phyloP scores from a whole-genome alignment of 2,329 filamentous ascomycete species.

The Berkeleyomyces rouxiae region DNA sequence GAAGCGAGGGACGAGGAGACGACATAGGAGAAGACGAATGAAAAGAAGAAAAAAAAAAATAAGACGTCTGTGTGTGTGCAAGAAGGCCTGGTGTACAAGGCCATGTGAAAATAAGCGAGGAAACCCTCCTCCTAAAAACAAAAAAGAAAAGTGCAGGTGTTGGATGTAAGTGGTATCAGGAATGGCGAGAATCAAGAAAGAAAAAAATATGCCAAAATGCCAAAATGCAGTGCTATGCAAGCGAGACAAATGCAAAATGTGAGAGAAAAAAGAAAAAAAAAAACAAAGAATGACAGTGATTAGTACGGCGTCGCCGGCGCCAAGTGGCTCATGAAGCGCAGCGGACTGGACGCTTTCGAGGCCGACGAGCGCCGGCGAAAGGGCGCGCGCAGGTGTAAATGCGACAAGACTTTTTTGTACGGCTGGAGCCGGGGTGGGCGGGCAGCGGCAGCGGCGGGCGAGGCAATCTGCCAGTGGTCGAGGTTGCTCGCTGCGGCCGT shows the following conservation, averaged over 20 bases:
- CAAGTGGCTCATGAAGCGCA: slow-evolving; percentile 23
- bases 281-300: slow-evolving; percentile 2
- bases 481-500: background rate
- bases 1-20: no score
- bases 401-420: slow-evolving; percentile 19
- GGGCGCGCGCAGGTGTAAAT: background rate
- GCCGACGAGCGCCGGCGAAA: slow-evolving; percentile 25
- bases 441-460: background rate
- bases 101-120: background rate
- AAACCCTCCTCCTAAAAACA: background rate
- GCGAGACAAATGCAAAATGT: background rate
- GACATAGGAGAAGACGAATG: background rate
- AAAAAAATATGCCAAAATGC: background rate
- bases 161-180: background rate
- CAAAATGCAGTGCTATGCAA: background rate
- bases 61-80: no score
- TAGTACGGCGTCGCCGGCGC: slow-evolving; percentile 21
- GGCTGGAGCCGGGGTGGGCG: slow-evolving; percentile 14
- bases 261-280: background rate
- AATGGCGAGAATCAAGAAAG: background rate
- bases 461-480: background rate
- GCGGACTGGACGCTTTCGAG: slow-evolving; percentile 23
- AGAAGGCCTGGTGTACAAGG: background rate
- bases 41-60: background rate
- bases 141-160: background rate